These are phyloP conservation scores for Boletus smithii DNA, from an alignment of 1,284 basidiomycete genomes.

Conservation along the genomic window DNA sequence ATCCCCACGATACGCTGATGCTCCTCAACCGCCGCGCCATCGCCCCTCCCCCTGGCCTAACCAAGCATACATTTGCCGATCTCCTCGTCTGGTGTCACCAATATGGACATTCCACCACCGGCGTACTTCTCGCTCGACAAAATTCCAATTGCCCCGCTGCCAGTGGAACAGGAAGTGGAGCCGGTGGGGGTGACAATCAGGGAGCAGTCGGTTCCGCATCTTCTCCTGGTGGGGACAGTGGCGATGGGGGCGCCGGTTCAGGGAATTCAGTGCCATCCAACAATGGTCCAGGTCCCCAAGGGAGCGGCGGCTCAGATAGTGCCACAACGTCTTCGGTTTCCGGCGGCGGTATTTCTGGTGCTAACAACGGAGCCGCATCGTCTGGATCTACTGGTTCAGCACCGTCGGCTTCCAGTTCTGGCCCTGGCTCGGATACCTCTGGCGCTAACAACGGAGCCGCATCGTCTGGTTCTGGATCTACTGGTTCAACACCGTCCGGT, in stretches of 20 bases:
- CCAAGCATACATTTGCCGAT: constrained; percentile 24
- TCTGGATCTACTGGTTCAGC: constrained; percentile 2
- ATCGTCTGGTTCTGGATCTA: constrained; percentile 1
- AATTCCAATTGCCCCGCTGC: constrained; percentile 18
- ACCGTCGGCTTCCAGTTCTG: constrained; percentile 7
- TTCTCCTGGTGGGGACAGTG: neutral
- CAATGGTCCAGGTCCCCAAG: neutral
- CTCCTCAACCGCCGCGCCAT: constrained; percentile 26
- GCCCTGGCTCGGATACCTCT: neutral
- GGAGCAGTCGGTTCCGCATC: too few relatives aligned
- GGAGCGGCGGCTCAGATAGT: neutral
- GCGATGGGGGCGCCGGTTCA: neutral
- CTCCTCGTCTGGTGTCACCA: constrained; percentile 33
- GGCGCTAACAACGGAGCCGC: neutral
- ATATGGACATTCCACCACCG: constrained; percentile 6
- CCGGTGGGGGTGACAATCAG: neutral
- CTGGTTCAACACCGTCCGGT: constrained; percentile 2
- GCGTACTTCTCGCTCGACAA: constrained; percentile 27
- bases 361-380: neutral
- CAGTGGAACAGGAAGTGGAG: too few relatives aligned
- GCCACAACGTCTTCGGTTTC: constrained; percentile 10
- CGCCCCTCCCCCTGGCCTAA: constrained; percentile 24
- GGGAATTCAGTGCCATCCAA: neutral
- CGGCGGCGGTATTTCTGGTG: constrained; percentile 3
- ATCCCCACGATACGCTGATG: constrained; percentile 22